Conservation (phyloP, 2,329 filamentous ascomycete genomes). For the Fusarium sp. region DNA sequence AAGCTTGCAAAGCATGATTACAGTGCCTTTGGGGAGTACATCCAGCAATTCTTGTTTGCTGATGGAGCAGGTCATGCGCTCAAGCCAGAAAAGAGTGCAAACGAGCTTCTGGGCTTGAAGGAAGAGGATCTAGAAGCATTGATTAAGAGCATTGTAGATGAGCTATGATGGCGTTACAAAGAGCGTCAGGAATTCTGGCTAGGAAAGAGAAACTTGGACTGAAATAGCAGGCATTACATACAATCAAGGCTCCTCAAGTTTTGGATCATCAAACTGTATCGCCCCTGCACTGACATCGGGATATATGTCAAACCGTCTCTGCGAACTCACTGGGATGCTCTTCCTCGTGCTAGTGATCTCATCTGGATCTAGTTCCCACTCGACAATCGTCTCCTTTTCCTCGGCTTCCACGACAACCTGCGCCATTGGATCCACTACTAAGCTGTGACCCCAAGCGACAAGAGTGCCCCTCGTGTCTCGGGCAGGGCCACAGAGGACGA, state of each 20-base stretch:
- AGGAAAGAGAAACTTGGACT: not conserved
- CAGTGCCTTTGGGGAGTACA: not conserved
- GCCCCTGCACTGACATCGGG: conserved; percentile 76
- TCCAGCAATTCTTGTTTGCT: not conserved
- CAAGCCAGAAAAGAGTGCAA: not conserved
- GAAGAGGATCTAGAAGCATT: not conserved
- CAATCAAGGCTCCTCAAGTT: not conserved
- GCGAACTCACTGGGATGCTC: conserved; percentile 83
- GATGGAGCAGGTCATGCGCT: not conserved
- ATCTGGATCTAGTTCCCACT: conserved; percentile 74
- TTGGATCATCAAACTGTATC: conserved; percentile 3
- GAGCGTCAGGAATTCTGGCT: not conserved
- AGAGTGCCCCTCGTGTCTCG: conserved; percentile 81
- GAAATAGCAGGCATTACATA: not conserved
- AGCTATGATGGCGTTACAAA: not conserved
- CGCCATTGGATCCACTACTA: conserved; percentile 89
- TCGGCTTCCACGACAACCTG: conserved; percentile 79
- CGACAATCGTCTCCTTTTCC: conserved; percentile 80
- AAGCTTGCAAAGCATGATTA: not conserved
- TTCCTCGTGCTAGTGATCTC: conserved; percentile 79
- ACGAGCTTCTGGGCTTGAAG: not conserved
- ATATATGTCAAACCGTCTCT: conserved; percentile 96
- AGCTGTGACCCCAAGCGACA: conserved; percentile 89
- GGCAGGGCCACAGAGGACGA: conserved; percentile 89
- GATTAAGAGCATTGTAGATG: not conserved